These are phyloP conservation scores for Discostella pseudostelligera DNA, from an alignment of 108 stramenopile species.

Conservation along the genomic window DNA sequence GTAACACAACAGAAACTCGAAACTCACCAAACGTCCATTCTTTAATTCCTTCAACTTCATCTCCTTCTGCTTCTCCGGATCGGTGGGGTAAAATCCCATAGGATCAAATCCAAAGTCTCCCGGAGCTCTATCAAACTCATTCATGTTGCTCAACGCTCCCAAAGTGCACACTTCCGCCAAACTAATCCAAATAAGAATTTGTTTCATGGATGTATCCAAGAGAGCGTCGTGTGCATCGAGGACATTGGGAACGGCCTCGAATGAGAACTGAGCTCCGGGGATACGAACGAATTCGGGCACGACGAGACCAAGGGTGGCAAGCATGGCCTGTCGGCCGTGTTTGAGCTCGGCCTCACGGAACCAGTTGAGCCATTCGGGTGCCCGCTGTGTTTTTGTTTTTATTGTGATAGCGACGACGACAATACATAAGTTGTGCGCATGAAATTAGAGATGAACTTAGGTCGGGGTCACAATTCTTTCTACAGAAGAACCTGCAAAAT, in stretches of 20 bases:
- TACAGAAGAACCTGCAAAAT: no score
- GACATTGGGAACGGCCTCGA: constrained; percentile 80
- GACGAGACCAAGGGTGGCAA: constrained; percentile 84
- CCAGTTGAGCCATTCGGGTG: constrained; percentile 75
- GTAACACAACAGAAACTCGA: no score
- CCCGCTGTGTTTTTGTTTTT: background rate
- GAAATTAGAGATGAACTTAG: no score
- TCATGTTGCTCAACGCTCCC: constrained; percentile 61
- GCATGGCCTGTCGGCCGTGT: constrained; percentile 87
- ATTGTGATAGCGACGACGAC: background rate
- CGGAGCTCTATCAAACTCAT: constrained; percentile 67
- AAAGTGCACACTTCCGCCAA: constrained; percentile 63
- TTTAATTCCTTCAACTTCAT: constrained; percentile 81
- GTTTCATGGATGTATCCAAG: constrained; percentile 68
- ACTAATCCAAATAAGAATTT: constrained; percentile 76
- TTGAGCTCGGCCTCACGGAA: constrained; percentile 87
- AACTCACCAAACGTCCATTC: constrained; percentile 78
- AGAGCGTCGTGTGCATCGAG: constrained; percentile 84
- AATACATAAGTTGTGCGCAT: no score
- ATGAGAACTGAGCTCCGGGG: constrained; percentile 83
- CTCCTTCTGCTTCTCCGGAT: constrained; percentile 52
- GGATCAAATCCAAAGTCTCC: constrained; percentile 83
- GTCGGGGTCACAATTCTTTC: no score
- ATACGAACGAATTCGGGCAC: constrained; percentile 83
- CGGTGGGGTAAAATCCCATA: constrained; percentile 59